A percentile compares a stretch with the other conserved stretches of the same genome.
Evolutionary conservation across 2,329 filamentous ascomycete genomes (phyloP).

Genomic region (Trichoderma guizhouense): DNA sequence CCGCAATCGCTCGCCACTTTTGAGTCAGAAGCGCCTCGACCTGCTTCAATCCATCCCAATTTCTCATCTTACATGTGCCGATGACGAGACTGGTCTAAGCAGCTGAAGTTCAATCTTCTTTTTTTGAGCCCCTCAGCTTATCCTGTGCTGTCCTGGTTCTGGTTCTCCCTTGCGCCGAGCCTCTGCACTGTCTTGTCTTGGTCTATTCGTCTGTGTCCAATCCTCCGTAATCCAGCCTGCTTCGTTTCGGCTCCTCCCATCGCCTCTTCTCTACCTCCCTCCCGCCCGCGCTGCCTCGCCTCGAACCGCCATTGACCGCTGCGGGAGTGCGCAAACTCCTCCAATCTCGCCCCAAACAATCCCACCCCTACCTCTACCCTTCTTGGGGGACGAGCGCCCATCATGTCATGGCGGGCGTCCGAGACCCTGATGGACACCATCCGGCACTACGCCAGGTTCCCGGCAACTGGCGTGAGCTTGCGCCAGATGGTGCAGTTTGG

Average conservation of each 20-base stretch:
- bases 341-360: not conserved
- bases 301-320: not conserved
- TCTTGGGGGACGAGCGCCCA: conserved; percentile 22
- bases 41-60: not conserved
- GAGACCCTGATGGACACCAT: conserved; percentile 94
- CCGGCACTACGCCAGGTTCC: conserved; percentile 94
- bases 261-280: not conserved
- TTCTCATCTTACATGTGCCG: conserved; percentile 1
- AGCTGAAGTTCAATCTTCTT: not conserved
- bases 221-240: not conserved
- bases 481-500: conserved; percentile 99
- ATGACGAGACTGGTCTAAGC: not conserved
- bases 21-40: conserved; percentile 23
- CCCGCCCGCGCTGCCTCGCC: not conserved
- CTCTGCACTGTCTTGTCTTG: not conserved
- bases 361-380: not conserved
- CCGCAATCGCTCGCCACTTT: conserved; percentile 22
- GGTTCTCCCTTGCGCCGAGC: not conserved
- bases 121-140: not conserved
- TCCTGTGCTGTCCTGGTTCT: not conserved
- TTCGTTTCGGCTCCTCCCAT: not conserved
- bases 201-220: not conserved
- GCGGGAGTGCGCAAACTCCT: not conserved
- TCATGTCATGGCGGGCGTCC: conserved; percentile 91
- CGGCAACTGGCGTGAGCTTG: conserved; percentile 91